A percentile compares a stretch with the other conserved stretches of the same genome.
Conservation (phyloP, 345 rosid genomes). For the Populus euphratica region DNA sequence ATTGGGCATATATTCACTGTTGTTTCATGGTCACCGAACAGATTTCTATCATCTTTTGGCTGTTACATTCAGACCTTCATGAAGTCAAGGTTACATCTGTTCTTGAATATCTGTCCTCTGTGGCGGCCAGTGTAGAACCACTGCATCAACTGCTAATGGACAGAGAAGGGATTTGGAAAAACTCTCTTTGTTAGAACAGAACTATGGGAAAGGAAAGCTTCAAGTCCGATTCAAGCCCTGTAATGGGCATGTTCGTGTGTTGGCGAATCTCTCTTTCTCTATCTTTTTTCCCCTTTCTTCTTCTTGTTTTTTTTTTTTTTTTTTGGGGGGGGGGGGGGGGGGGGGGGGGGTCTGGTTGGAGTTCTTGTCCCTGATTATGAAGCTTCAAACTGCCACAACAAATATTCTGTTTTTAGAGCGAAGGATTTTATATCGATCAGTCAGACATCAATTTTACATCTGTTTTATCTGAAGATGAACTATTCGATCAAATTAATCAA, state of each 20-base stretch:
- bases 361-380: not conserved
- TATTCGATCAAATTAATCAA: conserved; percentile 43
- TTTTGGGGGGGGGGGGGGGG: not conserved
- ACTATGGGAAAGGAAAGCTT: conserved; percentile 55
- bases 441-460: conserved; percentile 60
- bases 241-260: conserved; percentile 75
- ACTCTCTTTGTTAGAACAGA: conserved; percentile 44
- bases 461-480: conserved; percentile 43
- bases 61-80: conserved; percentile 73
- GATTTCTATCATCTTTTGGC: conserved; percentile 65
- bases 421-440: conserved; percentile 56
- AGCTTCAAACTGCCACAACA: conserved; percentile 7
- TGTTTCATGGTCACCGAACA: conserved; percentile 45
- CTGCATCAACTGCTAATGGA: conserved; percentile 36
- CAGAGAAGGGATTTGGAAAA: conserved; percentile 43
- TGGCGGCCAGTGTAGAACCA: conserved; percentile 65
- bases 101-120: conserved; percentile 74
- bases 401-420: conserved; percentile 41
- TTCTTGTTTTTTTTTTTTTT: not conserved
- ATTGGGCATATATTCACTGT: not conserved
- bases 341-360: not conserved
- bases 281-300: not conserved
- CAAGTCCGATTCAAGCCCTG: conserved; percentile 72
- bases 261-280: conserved; percentile 37
- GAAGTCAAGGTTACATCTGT: conserved; percentile 52